Evolutionary conservation across 148 eudicot species (phyloP).

Genomic region (Suaeda aralocaspica): DNA sequence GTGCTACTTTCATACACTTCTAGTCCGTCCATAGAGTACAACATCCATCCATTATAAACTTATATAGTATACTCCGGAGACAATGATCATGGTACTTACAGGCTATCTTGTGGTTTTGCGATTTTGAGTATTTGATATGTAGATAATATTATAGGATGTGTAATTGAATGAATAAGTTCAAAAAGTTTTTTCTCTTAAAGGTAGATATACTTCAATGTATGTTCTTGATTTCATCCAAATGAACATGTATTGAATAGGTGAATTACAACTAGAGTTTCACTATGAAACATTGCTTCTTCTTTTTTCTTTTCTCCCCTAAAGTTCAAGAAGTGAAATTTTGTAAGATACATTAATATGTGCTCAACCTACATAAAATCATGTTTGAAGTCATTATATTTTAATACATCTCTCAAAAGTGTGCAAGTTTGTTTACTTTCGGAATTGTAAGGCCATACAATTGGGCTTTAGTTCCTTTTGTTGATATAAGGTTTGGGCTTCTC

Average conservation of each 20-base stretch:
- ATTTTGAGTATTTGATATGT: neutral
- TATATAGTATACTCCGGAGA: neutral
- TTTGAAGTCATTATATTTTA: too few species aligned
- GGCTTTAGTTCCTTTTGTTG: too few species aligned
- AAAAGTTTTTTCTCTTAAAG: neutral
- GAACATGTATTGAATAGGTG: neutral
- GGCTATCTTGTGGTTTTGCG: neutral
- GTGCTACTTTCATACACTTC: slow-evolving; percentile 13
- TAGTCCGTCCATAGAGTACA: slow-evolving; percentile 1
- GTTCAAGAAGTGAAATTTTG: too few species aligned
- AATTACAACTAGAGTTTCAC: too few species aligned
- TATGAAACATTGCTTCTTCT: too few species aligned
- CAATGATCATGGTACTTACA: neutral
- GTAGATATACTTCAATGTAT: neutral
- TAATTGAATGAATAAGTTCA: neutral
- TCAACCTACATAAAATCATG: too few species aligned
- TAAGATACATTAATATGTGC: too few species aligned
- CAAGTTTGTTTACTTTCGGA: too few species aligned
- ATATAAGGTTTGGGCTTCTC: too few species aligned
- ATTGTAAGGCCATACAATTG: too few species aligned
- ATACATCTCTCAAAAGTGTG: too few species aligned
- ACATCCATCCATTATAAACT: neutral
- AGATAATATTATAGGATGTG: neutral
- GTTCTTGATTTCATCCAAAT: neutral
- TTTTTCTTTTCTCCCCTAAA: too few species aligned